Evolutionary conservation across 257 asterid species (phyloP).

Genomic region (Eucommia ulmoides): DNA sequence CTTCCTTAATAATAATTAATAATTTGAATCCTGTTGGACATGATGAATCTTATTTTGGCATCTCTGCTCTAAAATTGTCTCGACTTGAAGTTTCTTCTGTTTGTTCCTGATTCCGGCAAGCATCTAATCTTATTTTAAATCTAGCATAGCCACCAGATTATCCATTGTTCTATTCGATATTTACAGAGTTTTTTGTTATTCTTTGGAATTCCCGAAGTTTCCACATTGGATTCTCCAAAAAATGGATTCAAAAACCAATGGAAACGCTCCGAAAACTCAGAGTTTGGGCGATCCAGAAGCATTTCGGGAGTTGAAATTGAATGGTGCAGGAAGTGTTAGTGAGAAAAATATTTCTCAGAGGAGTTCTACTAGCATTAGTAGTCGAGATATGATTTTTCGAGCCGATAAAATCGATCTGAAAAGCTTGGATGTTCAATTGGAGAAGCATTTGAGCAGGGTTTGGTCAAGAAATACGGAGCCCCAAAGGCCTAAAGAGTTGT

Average conservation of each 20-base stretch:
- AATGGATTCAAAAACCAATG: slow-evolving; percentile 43
- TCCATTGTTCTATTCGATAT: background rate
- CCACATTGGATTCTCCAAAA: slow-evolving; percentile 4
- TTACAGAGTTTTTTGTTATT: background rate
- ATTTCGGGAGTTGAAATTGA: slow-evolving; percentile 23
- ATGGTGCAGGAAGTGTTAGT: slow-evolving; percentile 26
- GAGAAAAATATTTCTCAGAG: slow-evolving; percentile 11
- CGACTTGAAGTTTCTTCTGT: no score
- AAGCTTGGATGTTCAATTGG: slow-evolving; percentile 78
- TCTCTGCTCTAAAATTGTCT: no score
- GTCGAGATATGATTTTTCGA: slow-evolving; percentile 86
- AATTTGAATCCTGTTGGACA: no score
- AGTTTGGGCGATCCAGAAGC: slow-evolving; percentile 13
- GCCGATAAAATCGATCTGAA: slow-evolving; percentile 81
- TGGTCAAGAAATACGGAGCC: slow-evolving; percentile 59
- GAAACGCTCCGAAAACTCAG: slow-evolving; percentile 18
- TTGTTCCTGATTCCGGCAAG: slow-evolving; percentile 23
- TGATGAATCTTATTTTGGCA: no score
- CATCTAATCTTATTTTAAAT: background rate
- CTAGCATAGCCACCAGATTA: background rate
- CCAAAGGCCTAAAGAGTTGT: slow-evolving; percentile 54
- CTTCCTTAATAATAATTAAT: no score
- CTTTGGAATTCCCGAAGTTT: background rate
- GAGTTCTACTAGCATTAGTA: slow-evolving; percentile 38
- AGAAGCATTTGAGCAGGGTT: slow-evolving; percentile 81